phyloP scores from a whole-genome alignment of 2,329 filamentous ascomycete genomes.

The Diaporthe caulivora region DNA sequence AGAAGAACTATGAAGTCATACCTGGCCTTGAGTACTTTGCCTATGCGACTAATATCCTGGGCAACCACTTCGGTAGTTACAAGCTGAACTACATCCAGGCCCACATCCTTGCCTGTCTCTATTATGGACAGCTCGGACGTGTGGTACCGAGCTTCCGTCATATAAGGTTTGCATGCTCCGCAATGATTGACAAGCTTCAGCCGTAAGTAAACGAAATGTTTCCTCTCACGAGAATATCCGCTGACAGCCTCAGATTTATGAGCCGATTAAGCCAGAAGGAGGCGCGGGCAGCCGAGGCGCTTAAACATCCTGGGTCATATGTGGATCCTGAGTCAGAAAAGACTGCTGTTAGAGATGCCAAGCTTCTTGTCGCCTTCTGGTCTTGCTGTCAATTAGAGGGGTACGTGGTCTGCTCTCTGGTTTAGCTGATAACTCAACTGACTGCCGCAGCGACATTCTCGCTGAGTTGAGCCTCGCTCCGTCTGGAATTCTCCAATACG shows the following conservation, averaged over 20 bases:
- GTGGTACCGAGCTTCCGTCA: slow-evolving; percentile 85
- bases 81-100: slow-evolving; percentile 88
- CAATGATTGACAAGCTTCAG: slow-evolving; percentile 79
- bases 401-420: slow-evolving; percentile 55
- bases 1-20: slow-evolving; percentile 82
- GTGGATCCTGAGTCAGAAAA: background rate
- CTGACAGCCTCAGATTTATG: slow-evolving; percentile 55
- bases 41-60: slow-evolving; percentile 87
- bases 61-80: slow-evolving; percentile 82
- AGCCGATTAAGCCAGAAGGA: slow-evolving; percentile 54
- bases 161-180: slow-evolving; percentile 68
- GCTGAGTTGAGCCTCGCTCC: slow-evolving; percentile 82
- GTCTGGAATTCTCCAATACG: slow-evolving; percentile 71
- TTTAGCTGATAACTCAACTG: slow-evolving; percentile 40
- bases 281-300: background rate
- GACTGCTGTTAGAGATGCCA: slow-evolving; percentile 66
- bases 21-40: slow-evolving; percentile 93
- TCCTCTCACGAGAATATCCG: background rate
- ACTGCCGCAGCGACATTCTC: slow-evolving; percentile 78
- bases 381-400: slow-evolving; percentile 93
- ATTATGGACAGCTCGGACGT: slow-evolving; percentile 87
- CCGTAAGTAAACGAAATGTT: slow-evolving; percentile 65
- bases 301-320: slow-evolving; percentile 41
- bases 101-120: slow-evolving; percentile 86
- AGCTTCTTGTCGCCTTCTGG: slow-evolving; percentile 86